Evolutionary conservation across 163 green algal genomes (phyloP).

Genomic region (Prototheca wickerhamii): DNA sequence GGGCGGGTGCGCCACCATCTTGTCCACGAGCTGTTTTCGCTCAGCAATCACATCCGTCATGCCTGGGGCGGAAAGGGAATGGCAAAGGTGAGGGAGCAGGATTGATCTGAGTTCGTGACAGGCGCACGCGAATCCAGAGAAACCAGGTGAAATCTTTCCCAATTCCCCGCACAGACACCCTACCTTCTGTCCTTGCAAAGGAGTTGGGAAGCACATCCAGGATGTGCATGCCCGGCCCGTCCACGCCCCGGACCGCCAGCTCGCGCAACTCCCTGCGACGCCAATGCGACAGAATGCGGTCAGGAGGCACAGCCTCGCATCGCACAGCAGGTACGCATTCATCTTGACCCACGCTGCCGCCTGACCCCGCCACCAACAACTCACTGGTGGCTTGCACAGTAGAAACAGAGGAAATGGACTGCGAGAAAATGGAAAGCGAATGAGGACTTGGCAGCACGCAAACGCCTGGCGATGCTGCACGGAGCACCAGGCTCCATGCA

Average conservation of each 20-base stretch:
- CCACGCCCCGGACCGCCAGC: conserved; percentile 26
- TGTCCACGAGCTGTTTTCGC: conserved; percentile 7
- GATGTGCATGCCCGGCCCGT: conserved; percentile 36
- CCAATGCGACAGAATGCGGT: neutral
- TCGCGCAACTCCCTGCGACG: conserved; percentile 29
- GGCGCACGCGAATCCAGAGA: too few species aligned
- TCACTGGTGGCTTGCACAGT: conserved; percentile 33
- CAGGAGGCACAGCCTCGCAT: too few species aligned
- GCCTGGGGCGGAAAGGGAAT: conserved; percentile 2
- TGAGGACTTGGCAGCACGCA: conserved; percentile 6
- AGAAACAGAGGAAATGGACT: conserved; percentile 44
- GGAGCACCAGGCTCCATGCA: too few species aligned
- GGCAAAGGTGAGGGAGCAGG: neutral
- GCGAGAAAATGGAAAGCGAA: neutral
- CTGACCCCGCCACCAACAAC: neutral
- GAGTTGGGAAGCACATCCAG: conserved; percentile 28
- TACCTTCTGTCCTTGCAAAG: conserved; percentile 6
- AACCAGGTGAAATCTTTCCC: neutral
- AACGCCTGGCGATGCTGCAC: too few species aligned
- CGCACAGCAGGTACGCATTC: neutral
- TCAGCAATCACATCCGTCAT: conserved; percentile 5
- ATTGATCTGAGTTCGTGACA: too few species aligned
- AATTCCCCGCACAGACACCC: neutral
- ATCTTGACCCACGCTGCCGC: neutral
- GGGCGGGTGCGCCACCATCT: conserved; percentile 18